These are phyloP conservation scores for Globisporangium splendens DNA, from an alignment of 352 stramenopile species.

Conservation along the genomic window DNA sequence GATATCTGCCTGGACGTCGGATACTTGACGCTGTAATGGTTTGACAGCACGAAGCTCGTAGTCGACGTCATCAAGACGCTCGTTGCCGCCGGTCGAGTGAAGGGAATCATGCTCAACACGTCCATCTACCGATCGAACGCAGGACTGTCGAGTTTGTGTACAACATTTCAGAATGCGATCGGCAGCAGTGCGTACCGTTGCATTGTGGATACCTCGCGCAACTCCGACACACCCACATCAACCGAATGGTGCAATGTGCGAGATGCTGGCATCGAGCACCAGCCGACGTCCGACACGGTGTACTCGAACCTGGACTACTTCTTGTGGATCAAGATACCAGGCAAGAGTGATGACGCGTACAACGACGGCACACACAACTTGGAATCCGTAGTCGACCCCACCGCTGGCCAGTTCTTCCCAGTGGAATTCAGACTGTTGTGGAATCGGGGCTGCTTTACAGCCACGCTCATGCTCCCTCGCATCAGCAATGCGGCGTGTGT, in stretches of 20 bases:
- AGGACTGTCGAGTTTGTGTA: slow-evolving; percentile 44
- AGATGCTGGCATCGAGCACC: slow-evolving; percentile 44
- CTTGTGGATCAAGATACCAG: slow-evolving; percentile 61
- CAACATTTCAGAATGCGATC: slow-evolving; percentile 43
- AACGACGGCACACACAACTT: too few species aligned
- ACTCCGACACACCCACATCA: slow-evolving; percentile 33
- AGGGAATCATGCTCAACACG: slow-evolving; percentile 64
- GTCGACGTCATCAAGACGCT: slow-evolving; percentile 40
- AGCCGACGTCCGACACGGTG: slow-evolving; percentile 40
- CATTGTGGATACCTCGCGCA: slow-evolving; percentile 64
- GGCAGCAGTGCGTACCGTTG: slow-evolving; percentile 42
- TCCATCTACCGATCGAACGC: slow-evolving; percentile 57
- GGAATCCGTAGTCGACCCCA: too few species aligned
- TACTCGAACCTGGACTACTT: slow-evolving; percentile 56
- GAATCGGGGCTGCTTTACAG: too few species aligned
- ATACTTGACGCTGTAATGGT: slow-evolving; percentile 55
- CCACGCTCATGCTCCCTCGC: too few species aligned
- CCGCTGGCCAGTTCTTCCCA: too few species aligned
- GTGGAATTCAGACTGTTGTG: too few species aligned
- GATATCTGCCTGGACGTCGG: slow-evolving; percentile 60
- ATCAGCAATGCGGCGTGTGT: too few species aligned
- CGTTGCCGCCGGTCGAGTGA: slow-evolving; percentile 42
- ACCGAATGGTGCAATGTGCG: slow-evolving; percentile 68
- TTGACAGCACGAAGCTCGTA: slow-evolving; percentile 29
- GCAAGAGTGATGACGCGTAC: slow-evolving; percentile 63